phyloP scores from a whole-genome alignment of 1,284 basidiomycete genomes.

The Ustilago shanxiensis region DNA sequence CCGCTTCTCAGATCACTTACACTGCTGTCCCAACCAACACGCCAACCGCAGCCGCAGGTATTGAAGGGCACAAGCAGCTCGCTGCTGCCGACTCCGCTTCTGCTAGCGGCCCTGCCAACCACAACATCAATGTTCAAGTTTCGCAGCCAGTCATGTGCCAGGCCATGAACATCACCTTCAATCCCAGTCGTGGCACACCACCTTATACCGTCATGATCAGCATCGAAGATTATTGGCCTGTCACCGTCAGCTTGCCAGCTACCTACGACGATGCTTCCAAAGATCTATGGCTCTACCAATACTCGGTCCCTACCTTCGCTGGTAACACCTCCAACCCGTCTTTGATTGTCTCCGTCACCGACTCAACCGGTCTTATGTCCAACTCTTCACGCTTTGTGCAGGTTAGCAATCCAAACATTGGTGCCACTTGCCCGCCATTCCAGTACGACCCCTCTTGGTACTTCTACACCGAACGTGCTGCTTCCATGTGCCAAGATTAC shows the following conservation, averaged over 20 bases:
- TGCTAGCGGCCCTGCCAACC: constrained; percentile 6
- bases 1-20: neutral
- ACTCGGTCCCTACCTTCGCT: constrained; percentile 37
- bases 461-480: constrained; percentile 37
- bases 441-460: constrained; percentile 27
- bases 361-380: constrained; percentile 53
- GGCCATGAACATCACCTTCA: constrained; percentile 59
- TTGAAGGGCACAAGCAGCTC: constrained; percentile 11
- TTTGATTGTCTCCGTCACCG: constrained; percentile 55
- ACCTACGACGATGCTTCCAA: constrained; percentile 52
- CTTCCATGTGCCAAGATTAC: constrained; percentile 42
- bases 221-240: constrained; percentile 51
- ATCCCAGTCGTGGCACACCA: constrained; percentile 48
- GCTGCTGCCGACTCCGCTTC: constrained; percentile 14
- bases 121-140: constrained; percentile 39
- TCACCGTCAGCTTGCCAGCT: constrained; percentile 37
- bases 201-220: constrained; percentile 60
- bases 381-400: constrained; percentile 52
- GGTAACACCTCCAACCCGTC: constrained; percentile 41
- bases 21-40: neutral
- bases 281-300: constrained; percentile 55
- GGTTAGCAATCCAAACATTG: constrained; percentile 16
- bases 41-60: neutral
- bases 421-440: constrained; percentile 29
- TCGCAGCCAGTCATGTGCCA: constrained; percentile 52